Base-by-base conservation (phyloP, 306 rosid genomes). In the Vigna hirtella region DNA sequence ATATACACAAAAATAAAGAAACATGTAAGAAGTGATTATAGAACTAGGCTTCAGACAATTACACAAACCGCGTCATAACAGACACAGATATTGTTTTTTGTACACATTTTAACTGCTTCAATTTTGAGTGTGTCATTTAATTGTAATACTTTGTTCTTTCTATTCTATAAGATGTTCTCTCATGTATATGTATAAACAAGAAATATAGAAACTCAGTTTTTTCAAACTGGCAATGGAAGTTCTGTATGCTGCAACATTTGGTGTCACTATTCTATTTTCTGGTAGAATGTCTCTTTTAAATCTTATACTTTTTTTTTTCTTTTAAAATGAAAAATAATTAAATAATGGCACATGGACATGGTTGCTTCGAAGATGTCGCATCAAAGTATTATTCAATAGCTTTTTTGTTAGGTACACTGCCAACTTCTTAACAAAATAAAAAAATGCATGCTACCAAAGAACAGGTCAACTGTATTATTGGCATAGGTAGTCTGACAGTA, bases 71-170 rank as follows among this genome's bases (percentile, higher is more conserved):
- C 72, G 57, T 73, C 79, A 82, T 74, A 12, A 56, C 77, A 69
- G 26, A 56, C 62, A 58, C 36, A 61, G 47, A 16, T 47, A 61
- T 47, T 79, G 72, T 50, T 72, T 66, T 80, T 66, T 80, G 84
- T 67, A 77, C 48, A 77, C 82, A 86, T 43, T 51, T 67, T 73
- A 72, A 61, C 43, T 61, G 49, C 73, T 82, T 73, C 76, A 80
- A 38, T 86, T 82, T 71, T 53, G 40, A 75, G 62, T 67, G 30
- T 76, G n/a, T 71, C 52, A 72, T 83, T 76, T 50, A 28, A 66
- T 82, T 79, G 13, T 24, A 14, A 66, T 70, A 18, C 13, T 43
- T 58, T 70, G 22, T n/a, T 77, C 70, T 70, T 79, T 75, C 63
- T 70, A 70, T 76, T 68, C 7, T 67, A 58, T 13, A 49, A 36